Conservation (phyloP, 306 rosid genomes). For the Vigna reflexopilosa region DNA sequence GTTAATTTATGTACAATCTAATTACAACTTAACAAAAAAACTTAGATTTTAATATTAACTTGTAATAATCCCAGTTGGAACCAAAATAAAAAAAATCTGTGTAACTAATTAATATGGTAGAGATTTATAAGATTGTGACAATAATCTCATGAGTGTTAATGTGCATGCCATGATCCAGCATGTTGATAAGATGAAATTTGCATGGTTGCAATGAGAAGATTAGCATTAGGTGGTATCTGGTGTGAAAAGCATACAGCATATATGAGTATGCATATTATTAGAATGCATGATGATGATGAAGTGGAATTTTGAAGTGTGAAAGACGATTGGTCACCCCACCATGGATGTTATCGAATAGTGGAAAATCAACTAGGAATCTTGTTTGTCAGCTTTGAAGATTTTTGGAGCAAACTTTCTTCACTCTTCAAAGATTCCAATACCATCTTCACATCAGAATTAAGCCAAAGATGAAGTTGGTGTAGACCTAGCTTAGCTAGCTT, state of each 20-base stretch:
- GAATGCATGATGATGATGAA: too few species aligned
- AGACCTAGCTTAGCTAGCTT: slow-evolving; percentile 38
- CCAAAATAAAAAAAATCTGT: background rate
- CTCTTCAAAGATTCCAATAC: slow-evolving; percentile 62
- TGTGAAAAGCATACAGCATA: slow-evolving; percentile 13
- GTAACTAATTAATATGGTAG: too few species aligned
- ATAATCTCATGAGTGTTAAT: too few species aligned
- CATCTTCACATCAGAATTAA: slow-evolving; percentile 56
- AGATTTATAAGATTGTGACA: too few species aligned
- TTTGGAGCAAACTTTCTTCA: slow-evolving; percentile 14
- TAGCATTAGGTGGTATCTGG: slow-evolving; percentile 12
- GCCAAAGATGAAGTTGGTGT: slow-evolving; percentile 48
- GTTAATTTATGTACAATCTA: too few species aligned
- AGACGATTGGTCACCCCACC: slow-evolving; percentile 49
- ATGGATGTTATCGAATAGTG: slow-evolving; percentile 33
- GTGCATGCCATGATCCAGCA: background rate
- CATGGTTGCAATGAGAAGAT: background rate
- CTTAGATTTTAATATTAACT: too few species aligned
- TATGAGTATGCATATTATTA: too few species aligned
- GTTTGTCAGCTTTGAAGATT: slow-evolving; percentile 58
- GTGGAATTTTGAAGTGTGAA: slow-evolving; percentile 11
- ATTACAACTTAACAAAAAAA: too few species aligned
- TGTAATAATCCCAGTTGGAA: background rate
- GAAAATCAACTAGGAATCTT: slow-evolving; percentile 62
- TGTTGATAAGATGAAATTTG: background rate